A percentile compares a stretch with the other conserved stretches of the same genome.
These are phyloP conservation scores for Conidiobolus incongruus DNA, from an alignment of 371 early-diverging fungal genomes.

Conservation along the genomic window DNA sequence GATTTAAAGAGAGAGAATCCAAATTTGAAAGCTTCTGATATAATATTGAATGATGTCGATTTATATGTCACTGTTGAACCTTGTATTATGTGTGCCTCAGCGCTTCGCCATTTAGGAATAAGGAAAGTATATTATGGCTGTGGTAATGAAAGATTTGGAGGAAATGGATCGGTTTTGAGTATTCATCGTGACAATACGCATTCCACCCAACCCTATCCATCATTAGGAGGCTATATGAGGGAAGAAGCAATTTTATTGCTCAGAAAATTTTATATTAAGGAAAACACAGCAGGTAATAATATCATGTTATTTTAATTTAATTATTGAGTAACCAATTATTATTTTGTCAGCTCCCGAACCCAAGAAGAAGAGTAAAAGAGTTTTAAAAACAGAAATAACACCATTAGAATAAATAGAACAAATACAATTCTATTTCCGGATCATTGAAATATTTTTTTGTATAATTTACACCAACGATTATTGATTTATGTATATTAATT, in stretches of 20 bases:
- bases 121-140: constrained; percentile 71
- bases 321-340: background rate
- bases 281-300: constrained; percentile 55
- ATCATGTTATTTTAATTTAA: background rate
- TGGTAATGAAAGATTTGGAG: constrained; percentile 89
- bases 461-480: too few relatives aligned
- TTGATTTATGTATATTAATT: background rate
- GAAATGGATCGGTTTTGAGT: constrained; percentile 68
- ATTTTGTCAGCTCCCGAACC: constrained; percentile 49
- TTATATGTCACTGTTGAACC: constrained; percentile 98
- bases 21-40: too few relatives aligned
- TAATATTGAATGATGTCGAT: constrained; percentile 28
- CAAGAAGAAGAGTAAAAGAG: constrained; percentile 56
- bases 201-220: constrained; percentile 19
- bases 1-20: too few relatives aligned
- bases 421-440: background rate
- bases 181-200: constrained; percentile 18
- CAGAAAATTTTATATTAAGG: constrained; percentile 72
- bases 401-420: background rate
- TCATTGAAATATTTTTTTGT: background rate
- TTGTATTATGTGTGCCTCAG: constrained; percentile 96
- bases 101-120: constrained; percentile 27
- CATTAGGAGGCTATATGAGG: constrained; percentile 39
- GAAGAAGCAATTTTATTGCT: constrained; percentile 73
- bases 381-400: constrained; percentile 21